Evolutionary conservation across 225 moss, liverwort and hornwort species (phyloP), one percentile per base, ranked within the genome.

Genomic region (Sphagnum contortum): DNA sequence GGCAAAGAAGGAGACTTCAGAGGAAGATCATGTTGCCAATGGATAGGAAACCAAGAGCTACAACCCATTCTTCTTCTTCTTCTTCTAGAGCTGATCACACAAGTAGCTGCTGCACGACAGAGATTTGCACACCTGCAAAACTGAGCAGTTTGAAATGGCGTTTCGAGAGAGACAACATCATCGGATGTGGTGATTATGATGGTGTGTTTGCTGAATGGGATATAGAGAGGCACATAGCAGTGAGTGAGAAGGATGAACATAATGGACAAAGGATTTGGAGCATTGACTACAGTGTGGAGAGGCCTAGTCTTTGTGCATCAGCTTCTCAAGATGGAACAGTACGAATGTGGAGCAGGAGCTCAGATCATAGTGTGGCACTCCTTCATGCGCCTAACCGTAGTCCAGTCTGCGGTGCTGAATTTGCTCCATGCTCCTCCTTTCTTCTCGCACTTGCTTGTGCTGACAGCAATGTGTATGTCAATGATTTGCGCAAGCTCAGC

Each of bases 101-200:
- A 5, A 75, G 76, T 1, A 79, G 77, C 66, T 74, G 85, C 48
- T 74, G 85, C 48, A 70, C 82, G 0, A 74, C 74, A 9, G 88
- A 92, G 71, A 84, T 95, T 11, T 95, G 86, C 50, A 95, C 95
- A 1, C 90, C 92, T 5, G 95, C 89, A 45, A 95, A 92, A 82
- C 76, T 95, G 4, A 88, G 92, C 68, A 90, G 88, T 63, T 53
- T 95, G 62, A 89, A 95, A 49, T 95, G 92, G 89, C 81, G 79
- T 5, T 81, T 76, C 1, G 88, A 88, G 60, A 84, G 77, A 46
- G 70, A 83, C 3, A 81, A 85, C 54, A 67, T 90, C 57, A 83
- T 92, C 9, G 92, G 90, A 2, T 90, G 89, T 69, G 95, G 95
- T 9, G 95, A 95, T 56, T 95, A 95, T 57, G 95, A 95, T 44